These are phyloP conservation scores for Zarea fungicola DNA, from an alignment of 2,329 filamentous ascomycete species.

Conservation along the genomic window DNA sequence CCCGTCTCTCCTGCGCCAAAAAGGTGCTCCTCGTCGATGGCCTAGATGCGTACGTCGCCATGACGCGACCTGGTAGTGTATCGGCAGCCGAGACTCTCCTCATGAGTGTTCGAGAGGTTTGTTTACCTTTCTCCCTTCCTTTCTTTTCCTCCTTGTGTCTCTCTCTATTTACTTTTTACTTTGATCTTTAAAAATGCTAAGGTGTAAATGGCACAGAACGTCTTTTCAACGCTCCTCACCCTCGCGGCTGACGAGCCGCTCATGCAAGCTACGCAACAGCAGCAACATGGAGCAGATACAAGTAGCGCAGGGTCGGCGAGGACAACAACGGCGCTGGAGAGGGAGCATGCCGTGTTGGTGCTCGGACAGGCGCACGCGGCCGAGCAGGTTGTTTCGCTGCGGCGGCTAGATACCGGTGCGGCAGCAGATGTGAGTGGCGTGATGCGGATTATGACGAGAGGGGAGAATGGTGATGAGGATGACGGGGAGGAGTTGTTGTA, in stretches of 20 bases:
- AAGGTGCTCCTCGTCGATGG: conserved; percentile 62
- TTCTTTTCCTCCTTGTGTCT: background rate
- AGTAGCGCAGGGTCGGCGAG: too few species aligned
- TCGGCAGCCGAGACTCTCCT: conserved; percentile 50
- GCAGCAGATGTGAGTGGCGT: conserved; percentile 89
- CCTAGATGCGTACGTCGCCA: conserved; percentile 59
- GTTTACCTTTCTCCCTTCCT: conserved; percentile 21
- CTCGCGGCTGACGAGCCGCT: conserved; percentile 71
- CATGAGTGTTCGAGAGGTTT: conserved; percentile 57
- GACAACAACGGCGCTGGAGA: conserved; percentile 57
- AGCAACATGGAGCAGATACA: background rate
- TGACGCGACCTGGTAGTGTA: conserved; percentile 34
- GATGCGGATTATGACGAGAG: conserved; percentile 68
- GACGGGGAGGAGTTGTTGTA: conserved; percentile 73
- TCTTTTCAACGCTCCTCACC: conserved; percentile 62
- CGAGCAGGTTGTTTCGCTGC: conserved; percentile 62
- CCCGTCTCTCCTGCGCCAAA: conserved; percentile 15
- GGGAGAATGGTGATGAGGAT: conserved; percentile 67
- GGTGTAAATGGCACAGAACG: conserved; percentile 41
- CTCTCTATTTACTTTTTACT: background rate
- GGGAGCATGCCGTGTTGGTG: conserved; percentile 64
- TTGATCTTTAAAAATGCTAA: too few species aligned
- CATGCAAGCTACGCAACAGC: conserved; percentile 44
- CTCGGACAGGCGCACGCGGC: conserved; percentile 71
- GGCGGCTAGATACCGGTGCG: conserved; percentile 79